phyloP scores from a whole-genome alignment of 352 stramenopile genomes.

The Pythium pyrilobum region DNA sequence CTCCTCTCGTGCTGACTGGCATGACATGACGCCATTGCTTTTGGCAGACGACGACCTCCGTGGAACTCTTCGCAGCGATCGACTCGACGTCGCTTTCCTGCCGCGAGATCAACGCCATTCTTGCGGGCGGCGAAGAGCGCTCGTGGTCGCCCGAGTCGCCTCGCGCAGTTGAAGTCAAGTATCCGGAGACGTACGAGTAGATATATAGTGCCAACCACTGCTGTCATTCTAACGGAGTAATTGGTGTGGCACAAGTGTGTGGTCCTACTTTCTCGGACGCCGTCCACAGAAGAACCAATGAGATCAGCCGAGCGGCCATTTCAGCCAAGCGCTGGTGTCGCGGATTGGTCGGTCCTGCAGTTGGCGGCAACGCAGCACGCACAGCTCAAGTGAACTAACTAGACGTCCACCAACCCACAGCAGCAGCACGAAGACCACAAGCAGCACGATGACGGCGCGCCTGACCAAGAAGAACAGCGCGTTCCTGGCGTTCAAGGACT shows the following conservation, averaged over 20 bases:
- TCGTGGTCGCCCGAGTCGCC: slow-evolving; percentile 68
- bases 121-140: slow-evolving; percentile 51
- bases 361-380: not conserved
- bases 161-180: slow-evolving; percentile 59
- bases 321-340: slow-evolving; percentile 8
- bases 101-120: slow-evolving; percentile 58
- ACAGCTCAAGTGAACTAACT: not conserved
- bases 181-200: slow-evolving; percentile 70
- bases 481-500: slow-evolving; percentile 60
- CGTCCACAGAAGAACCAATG: slow-evolving; percentile 13
- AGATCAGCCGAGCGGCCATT: slow-evolving; percentile 2
- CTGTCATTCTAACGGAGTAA: slow-evolving; percentile 9
- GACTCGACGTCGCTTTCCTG: slow-evolving; percentile 61
- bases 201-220: slow-evolving; percentile 9
- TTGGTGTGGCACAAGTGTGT: slow-evolving; percentile 6
- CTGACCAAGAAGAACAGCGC: slow-evolving; percentile 57
- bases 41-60: slow-evolving; percentile 39
- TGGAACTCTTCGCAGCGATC: slow-evolving; percentile 63
- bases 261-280: slow-evolving; percentile 1
- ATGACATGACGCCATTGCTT: not conserved
- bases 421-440: not conserved
- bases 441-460: slow-evolving; percentile 8
- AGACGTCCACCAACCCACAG: not conserved
- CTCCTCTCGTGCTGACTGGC: not conserved
- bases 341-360: slow-evolving; percentile 8